Percentiles rank a stretch among this genome's conserved stretches.
Evolutionary conservation across 192 early-diverging fungal species (phyloP).

Genomic region (Mortierella hygrophila): DNA sequence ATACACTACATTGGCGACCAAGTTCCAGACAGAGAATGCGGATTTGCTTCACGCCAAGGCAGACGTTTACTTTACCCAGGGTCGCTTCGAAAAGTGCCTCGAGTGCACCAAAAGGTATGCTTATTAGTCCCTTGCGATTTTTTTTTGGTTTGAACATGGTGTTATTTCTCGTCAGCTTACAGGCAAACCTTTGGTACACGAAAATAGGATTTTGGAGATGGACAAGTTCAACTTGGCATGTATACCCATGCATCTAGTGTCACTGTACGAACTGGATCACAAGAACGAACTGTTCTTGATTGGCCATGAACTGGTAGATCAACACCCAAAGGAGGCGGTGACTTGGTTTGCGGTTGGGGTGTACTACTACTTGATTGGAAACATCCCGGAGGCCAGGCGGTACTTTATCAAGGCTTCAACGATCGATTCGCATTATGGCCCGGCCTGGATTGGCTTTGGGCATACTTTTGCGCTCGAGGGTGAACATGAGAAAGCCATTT

Average conservation of each 20-base stretch:
- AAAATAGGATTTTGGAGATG: conserved; percentile 66
- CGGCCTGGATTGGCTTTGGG: conserved; percentile 85
- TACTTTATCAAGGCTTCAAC: conserved; percentile 76
- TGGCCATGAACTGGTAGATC: conserved; percentile 79
- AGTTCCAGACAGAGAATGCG: conserved; percentile 59
- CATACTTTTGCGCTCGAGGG: conserved; percentile 83
- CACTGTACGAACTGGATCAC: conserved; percentile 71
- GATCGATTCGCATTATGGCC: conserved; percentile 72
- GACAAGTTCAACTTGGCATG: conserved; percentile 70
- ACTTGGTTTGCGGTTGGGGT: conserved; percentile 87
- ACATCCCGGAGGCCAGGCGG: conserved; percentile 71
- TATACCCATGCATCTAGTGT: conserved; percentile 75
- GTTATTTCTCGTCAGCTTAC: too few relatives aligned
- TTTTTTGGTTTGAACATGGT: too few relatives aligned
- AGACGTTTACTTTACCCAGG: conserved; percentile 65
- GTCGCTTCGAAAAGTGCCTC: conserved; percentile 61
- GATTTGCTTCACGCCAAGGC: conserved; percentile 68
- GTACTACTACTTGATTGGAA: conserved; percentile 76
- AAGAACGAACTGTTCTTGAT: conserved; percentile 80
- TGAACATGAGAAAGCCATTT: conserved; percentile 82
- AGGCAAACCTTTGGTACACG: too few relatives aligned
- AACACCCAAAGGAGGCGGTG: conserved; percentile 66
- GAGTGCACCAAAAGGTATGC: conserved; percentile 63
- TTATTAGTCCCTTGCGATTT: not conserved
- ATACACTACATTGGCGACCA: conserved; percentile 46